Evolutionary conservation across 805 yeast genomes (phyloP).

Genomic region (Sugiyamaella chiloensis): DNA sequence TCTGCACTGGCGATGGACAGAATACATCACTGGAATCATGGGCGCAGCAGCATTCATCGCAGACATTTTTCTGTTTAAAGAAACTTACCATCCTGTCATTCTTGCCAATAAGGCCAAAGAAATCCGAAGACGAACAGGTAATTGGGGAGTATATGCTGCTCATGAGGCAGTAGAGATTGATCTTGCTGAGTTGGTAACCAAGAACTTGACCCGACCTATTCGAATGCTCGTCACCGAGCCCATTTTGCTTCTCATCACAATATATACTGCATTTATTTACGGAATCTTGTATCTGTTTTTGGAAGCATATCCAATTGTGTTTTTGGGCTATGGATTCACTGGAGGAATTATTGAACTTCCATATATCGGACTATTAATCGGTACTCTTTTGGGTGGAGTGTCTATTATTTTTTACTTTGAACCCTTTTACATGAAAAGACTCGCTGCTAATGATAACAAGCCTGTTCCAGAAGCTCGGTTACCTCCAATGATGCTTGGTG

Average conservation of each 20-base stretch:
- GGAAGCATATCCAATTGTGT: slow-evolving; percentile 72
- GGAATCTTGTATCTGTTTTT: slow-evolving; percentile 71
- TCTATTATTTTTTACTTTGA: slow-evolving; percentile 53
- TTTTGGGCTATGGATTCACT: slow-evolving; percentile 59
- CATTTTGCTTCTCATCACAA: slow-evolving; percentile 57
- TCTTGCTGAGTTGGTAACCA: slow-evolving; percentile 55
- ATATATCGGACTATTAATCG: slow-evolving; percentile 69
- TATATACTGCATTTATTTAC: slow-evolving; percentile 75
- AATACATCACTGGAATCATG: slow-evolving; percentile 64
- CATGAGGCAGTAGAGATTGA: slow-evolving; percentile 60
- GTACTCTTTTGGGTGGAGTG: slow-evolving; percentile 57
- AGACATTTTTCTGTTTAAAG: slow-evolving; percentile 44
- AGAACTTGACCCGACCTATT: slow-evolving; percentile 65
- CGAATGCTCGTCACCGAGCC: slow-evolving; percentile 67
- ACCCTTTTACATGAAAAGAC: slow-evolving; percentile 45
- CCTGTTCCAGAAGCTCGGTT: slow-evolving; percentile 83
- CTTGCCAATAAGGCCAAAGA: slow-evolving; percentile 57
- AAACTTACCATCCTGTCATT: slow-evolving; percentile 69
- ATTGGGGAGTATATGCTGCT: slow-evolving; percentile 77
- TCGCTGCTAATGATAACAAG: slow-evolving; percentile 52
- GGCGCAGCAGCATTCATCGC: slow-evolving; percentile 41
- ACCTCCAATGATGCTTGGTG: slow-evolving; percentile 72
- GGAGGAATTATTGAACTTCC: slow-evolving; percentile 72
- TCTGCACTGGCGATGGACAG: slow-evolving; percentile 85
- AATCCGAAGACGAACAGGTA: slow-evolving; percentile 64